Evolutionary conservation across 208 protist species (phyloP), one percentile per base, ranked within the genome.

Genomic region (Zelonia costaricensis): DNA sequence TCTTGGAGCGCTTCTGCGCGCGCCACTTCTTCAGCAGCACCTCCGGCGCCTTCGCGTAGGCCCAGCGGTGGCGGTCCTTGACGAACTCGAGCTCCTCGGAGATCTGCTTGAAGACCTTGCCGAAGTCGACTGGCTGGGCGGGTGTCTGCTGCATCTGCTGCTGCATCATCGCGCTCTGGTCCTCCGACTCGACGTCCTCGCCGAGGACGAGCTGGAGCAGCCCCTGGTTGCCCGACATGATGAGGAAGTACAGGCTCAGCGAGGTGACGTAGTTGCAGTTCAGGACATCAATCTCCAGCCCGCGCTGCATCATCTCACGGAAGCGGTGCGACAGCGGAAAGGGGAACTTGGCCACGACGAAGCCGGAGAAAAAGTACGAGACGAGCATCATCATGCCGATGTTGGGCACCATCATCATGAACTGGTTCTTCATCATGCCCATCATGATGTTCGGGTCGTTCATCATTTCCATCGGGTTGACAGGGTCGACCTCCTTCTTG

Each of bases 201-300:
- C 94, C 94, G 8, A 98, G 80, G 4, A 99, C 39, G 12, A 99
- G 83, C 61, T 94, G 80, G 30, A 97, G 78, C 46, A 99, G 66
- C 18, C 97, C 97, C 18, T 95, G 85, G 13, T 95, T 84, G 60
- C 97, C 97, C 31, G 96, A 98, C 77, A 98, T 88, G 62, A 95
- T 95, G 6, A 98, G 71, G 64, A 98, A 98, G 79, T 98, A 98
- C 84, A 97, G 91, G 45, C 90, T 98, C 31, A 98, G 68, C 10
- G 94, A 98, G 20, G 92, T 98, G 13, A 98, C 95, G 70, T 98
- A 98, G 65, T 78, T 92, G 39, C 97, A 97, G 59, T 98, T 94
- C 1, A 99, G 78, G 36, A 94, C 84, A 44, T 87, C 76, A 31
- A 98, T 89, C 36, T 98, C 95, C 28, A 99, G 85, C 4, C 97